A percentile compares a stretch with the other conserved stretches of the same genome.
phyloP scores from a whole-genome alignment of 1,284 basidiomycete genomes.

The Leccinum huronense region DNA sequence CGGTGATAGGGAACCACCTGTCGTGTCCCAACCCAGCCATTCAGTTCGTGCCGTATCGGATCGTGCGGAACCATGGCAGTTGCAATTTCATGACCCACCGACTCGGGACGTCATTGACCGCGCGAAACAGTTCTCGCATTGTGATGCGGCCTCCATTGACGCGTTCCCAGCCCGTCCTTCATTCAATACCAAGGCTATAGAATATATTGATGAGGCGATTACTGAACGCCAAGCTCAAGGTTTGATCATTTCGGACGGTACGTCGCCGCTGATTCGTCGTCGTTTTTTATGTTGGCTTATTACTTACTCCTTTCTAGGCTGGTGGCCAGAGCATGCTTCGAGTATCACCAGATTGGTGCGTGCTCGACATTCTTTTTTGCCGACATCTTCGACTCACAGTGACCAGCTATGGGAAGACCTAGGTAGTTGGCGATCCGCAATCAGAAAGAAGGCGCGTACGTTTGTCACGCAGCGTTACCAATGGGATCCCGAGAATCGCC shows the following conservation, averaged over 20 bases:
- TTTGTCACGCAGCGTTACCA: constrained; percentile 5
- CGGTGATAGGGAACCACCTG: not conserved
- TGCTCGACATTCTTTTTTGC: not conserved
- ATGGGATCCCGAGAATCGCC: constrained; percentile 10
- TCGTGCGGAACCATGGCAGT: not conserved
- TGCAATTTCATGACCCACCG: not conserved
- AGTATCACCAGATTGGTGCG: not conserved
- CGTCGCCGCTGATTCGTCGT: not conserved
- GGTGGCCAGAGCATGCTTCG: not conserved
- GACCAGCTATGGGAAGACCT: constrained; percentile 13
- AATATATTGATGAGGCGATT: constrained; percentile 2
- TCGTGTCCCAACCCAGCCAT: not conserved
- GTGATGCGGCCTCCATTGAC: not conserved
- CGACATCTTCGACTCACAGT: not conserved
- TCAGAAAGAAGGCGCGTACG: constrained; percentile 11
- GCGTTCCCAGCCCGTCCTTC: not conserved
- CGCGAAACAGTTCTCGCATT: not conserved
- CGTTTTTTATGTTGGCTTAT: no score
- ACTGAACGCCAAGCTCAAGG: not conserved
- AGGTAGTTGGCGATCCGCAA: constrained; percentile 5
- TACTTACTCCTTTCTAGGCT: not conserved
- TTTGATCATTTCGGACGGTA: constrained; percentile 7
- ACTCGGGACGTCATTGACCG: not conserved
- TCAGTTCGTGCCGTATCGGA: not conserved
- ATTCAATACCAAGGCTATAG: constrained; percentile 10